Conservation (phyloP, 83 land plant genomes). For the Picea abies region DNA sequence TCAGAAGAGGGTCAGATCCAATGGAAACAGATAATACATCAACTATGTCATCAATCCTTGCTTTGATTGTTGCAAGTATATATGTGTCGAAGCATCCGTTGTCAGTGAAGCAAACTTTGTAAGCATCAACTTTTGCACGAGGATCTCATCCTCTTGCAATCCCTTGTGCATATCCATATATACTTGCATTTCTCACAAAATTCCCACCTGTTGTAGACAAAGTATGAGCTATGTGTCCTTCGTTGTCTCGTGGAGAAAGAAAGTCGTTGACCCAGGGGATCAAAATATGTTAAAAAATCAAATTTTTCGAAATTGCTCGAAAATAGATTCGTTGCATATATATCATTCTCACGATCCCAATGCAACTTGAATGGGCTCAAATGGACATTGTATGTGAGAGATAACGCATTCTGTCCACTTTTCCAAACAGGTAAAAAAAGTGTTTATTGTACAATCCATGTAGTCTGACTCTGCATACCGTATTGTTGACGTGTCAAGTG, state of each 20-base stretch:
- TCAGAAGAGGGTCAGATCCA: not conserved
- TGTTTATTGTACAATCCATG: no score
- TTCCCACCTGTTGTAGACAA: slow-evolving; percentile 32
- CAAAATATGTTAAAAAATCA: no score
- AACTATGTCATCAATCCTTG: slow-evolving; percentile 23
- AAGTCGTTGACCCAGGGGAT: not conserved
- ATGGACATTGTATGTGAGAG: no score
- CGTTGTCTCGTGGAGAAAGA: slow-evolving; percentile 10
- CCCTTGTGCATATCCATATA: slow-evolving; percentile 24
- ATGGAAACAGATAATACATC: slow-evolving; percentile 29
- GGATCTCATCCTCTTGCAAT: slow-evolving; percentile 29
- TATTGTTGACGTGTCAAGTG: no score
- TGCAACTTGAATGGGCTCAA: no score
- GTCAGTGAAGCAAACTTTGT: slow-evolving; percentile 27
- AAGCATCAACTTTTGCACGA: slow-evolving; percentile 24
- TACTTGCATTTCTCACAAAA: slow-evolving; percentile 13
- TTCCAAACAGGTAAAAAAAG: no score
- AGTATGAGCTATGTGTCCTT: slow-evolving; percentile 31
- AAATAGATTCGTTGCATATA: no score
- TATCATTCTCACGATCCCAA: no score
- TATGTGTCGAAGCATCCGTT: slow-evolving; percentile 12
- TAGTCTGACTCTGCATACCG: no score
- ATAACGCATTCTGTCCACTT: no score
- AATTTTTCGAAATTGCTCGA: no score
- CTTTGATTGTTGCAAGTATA: slow-evolving; percentile 25